Evolutionary conservation across 345 rosid genomes (phyloP).

Genomic region (Pugionium cornutum): DNA sequence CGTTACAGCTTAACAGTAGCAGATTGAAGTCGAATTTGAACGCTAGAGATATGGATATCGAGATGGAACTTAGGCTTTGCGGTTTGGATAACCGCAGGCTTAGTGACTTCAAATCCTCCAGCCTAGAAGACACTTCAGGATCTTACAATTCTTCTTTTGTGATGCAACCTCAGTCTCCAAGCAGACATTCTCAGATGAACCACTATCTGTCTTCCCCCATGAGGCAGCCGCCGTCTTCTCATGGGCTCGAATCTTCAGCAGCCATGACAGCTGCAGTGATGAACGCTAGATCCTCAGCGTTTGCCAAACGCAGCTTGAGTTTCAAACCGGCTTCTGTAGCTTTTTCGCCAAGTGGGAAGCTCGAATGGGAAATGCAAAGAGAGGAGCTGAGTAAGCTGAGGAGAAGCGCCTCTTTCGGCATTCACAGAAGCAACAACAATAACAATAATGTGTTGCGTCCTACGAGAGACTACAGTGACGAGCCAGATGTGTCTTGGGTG

Average conservation of each 20-base stretch:
- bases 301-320: slow-evolving; percentile 87
- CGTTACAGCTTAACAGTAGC: slow-evolving; percentile 54
- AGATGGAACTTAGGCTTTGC: slow-evolving; percentile 61
- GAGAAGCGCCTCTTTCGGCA: slow-evolving; percentile 79
- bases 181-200: slow-evolving; percentile 53
- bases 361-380: slow-evolving; percentile 90
- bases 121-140: slow-evolving; percentile 62
- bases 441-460: slow-evolving; percentile 10
- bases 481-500: slow-evolving; percentile 98
- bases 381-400: slow-evolving; percentile 83
- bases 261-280: slow-evolving; percentile 84
- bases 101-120: slow-evolving; percentile 38
- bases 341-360: slow-evolving; percentile 73
- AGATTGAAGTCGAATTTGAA: slow-evolving; percentile 72
- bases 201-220: slow-evolving; percentile 57
- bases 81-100: slow-evolving; percentile 44
- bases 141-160: slow-evolving; percentile 50
- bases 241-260: slow-evolving; percentile 81
- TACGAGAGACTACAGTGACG: slow-evolving; percentile 43
- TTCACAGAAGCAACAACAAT: slow-evolving; percentile 47
- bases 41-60: slow-evolving; percentile 76
- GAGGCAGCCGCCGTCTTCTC: slow-evolving; percentile 42
- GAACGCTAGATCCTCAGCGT: slow-evolving; percentile 91
- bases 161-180: slow-evolving; percentile 63
- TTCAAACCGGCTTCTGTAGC: slow-evolving; percentile 52